These are phyloP conservation scores for Capronia epimyces DNA, from an alignment of 2,329 filamentous ascomycete species.

Conservation along the genomic window DNA sequence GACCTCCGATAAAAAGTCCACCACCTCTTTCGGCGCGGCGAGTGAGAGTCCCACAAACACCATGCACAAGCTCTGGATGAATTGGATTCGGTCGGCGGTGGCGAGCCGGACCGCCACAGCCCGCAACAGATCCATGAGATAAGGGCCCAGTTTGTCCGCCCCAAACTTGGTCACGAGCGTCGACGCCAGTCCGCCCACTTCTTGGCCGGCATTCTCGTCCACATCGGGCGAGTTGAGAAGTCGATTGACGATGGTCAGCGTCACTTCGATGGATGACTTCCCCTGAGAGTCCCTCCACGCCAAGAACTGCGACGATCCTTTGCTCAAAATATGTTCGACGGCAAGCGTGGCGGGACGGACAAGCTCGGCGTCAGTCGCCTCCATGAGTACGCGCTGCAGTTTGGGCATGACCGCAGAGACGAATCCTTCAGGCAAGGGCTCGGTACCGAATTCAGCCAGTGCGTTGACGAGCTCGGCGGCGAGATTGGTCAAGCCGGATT, in stretches of 20 bases:
- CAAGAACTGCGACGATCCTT: slow-evolving; percentile 86
- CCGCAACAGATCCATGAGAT: slow-evolving; percentile 77
- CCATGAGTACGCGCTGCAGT: slow-evolving; percentile 73
- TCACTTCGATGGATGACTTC: slow-evolving; percentile 79
- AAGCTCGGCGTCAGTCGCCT: slow-evolving; percentile 78
- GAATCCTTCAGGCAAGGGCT: slow-evolving; percentile 81
- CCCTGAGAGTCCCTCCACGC: slow-evolving; percentile 75
- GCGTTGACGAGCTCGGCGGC: slow-evolving; percentile 78
- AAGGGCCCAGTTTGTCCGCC: slow-evolving; percentile 82
- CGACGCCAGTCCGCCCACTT: slow-evolving; percentile 88
- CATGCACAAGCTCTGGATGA: slow-evolving; percentile 92
- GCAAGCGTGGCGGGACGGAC: slow-evolving; percentile 79
- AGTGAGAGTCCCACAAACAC: slow-evolving; percentile 90
- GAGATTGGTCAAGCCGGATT: slow-evolving; percentile 77
- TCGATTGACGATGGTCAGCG: slow-evolving; percentile 78
- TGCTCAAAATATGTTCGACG: slow-evolving; percentile 80
- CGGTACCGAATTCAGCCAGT: slow-evolving; percentile 73
- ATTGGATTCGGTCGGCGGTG: slow-evolving; percentile 74
- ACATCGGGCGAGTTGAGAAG: slow-evolving; percentile 75
- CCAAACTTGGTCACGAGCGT: slow-evolving; percentile 95
- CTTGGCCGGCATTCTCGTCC: slow-evolving; percentile 91
- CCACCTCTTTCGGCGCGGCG: slow-evolving; percentile 77
- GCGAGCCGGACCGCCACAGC: slow-evolving; percentile 82
- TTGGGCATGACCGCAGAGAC: slow-evolving; percentile 82
- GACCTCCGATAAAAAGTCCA: slow-evolving; percentile 83